phyloP scores from a whole-genome alignment of 495 filamentous ascomycete species.

The Rhizodiscina lignyota region DNA sequence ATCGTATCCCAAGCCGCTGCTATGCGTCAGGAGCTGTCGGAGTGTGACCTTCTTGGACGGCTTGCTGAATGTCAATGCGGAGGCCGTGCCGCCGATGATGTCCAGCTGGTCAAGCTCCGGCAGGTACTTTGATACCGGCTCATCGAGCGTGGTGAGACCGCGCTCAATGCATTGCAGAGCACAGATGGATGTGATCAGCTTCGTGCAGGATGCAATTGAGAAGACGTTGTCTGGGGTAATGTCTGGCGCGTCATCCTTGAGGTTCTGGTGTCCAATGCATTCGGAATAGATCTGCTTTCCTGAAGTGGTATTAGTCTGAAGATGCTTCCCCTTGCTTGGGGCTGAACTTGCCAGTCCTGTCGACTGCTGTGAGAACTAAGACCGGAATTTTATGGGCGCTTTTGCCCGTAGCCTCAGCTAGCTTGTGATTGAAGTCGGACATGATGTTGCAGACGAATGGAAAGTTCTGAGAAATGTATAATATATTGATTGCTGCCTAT shows the following conservation, averaged over 20 bases:
- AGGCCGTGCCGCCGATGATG: slow-evolving; percentile 5
- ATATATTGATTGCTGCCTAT: no score
- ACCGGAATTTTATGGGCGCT: no score
- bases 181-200: slow-evolving; percentile 18
- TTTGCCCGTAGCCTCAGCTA: no score
- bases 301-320: no score
- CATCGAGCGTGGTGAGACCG: slow-evolving; percentile 17
- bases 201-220: slow-evolving; percentile 16
- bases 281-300: no score
- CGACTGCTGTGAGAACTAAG: no score
- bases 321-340: no score
- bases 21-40: slow-evolving; percentile 29
- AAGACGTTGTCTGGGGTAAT: slow-evolving; percentile 13
- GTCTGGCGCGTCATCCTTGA: slow-evolving; percentile 4
- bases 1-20: slow-evolving; percentile 30
- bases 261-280: no score
- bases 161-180: slow-evolving; percentile 18
- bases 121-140: slow-evolving; percentile 12
- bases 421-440: no score
- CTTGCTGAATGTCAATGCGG: neutral
- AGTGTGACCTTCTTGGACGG: slow-evolving; percentile 7
- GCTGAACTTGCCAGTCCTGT: no score
- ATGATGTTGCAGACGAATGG: no score
- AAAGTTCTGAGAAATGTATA: no score
- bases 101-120: slow-evolving; percentile 13